These are phyloP conservation scores for Graphilbum sp. DNA, from an alignment of 2,329 filamentous ascomycete species.

Conservation along the genomic window DNA sequence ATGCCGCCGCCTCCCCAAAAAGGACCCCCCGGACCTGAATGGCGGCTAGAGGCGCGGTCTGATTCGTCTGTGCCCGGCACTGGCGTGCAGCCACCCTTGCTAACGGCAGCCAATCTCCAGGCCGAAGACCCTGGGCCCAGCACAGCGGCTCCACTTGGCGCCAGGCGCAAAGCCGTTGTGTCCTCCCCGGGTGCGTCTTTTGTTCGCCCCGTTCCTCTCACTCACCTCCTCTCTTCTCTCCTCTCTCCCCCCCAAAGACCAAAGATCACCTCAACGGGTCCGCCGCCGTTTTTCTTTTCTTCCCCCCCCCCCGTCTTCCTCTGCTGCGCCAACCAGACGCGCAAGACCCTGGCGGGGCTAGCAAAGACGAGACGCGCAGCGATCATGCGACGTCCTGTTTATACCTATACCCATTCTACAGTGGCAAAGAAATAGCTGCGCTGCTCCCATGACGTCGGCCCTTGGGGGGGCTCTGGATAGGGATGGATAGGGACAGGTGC, in stretches of 20 bases:
- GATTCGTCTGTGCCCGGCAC: conserved; percentile 7
- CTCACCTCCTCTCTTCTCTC: background rate
- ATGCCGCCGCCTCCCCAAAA: no score
- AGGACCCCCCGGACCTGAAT: background rate
- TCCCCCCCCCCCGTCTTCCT: background rate
- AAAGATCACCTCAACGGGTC: background rate
- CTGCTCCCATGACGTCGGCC: no score
- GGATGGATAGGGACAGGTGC: no score
- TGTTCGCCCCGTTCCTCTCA: no score
- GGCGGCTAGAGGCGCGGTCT: conserved; percentile 9
- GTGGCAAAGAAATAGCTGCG: no score
- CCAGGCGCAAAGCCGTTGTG: conserved; percentile 3
- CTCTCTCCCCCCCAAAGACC: background rate
- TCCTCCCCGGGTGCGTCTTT: no score
- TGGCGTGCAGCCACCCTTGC: conserved; percentile 7
- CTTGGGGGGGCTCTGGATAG: no score
- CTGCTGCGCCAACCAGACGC: background rate
- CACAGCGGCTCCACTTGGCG: conserved; percentile 10
- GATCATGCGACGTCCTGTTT: no score
- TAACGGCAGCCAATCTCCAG: conserved; percentile 10
- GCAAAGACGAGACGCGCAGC: background rate
- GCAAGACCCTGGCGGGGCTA: background rate
- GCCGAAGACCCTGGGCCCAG: conserved; percentile 7
- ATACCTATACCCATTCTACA: no score
- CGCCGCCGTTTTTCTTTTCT: background rate